phyloP scores from a whole-genome alignment of 1,139 yeast genomes.

The Debaryomycetaceae sp. region DNA sequence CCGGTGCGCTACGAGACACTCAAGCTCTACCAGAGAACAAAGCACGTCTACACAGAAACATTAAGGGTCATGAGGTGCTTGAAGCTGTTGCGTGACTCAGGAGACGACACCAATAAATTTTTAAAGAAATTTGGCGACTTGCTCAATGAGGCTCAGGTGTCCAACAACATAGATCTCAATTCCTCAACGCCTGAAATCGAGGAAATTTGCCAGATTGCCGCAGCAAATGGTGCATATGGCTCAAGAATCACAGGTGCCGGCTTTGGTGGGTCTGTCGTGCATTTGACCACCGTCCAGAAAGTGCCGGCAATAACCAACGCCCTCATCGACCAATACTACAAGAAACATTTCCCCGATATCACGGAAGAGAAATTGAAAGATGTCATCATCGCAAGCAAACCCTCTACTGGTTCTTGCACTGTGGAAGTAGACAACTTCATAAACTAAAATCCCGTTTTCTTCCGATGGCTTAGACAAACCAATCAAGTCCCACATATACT shows the following conservation, averaged over 20 bases:
- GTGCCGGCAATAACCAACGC: constrained; percentile 45
- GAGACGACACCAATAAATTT: constrained; percentile 23
- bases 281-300: constrained; percentile 50
- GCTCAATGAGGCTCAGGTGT: constrained; percentile 59
- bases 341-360: constrained; percentile 45
- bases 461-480: too few species aligned
- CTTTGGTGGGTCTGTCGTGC: constrained; percentile 74
- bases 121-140: constrained; percentile 46
- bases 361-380: constrained; percentile 41
- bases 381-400: constrained; percentile 56
- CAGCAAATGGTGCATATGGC: constrained; percentile 56
- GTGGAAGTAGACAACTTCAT: background rate
- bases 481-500: too few species aligned
- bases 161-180: constrained; percentile 47
- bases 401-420: constrained; percentile 55
- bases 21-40: constrained; percentile 56
- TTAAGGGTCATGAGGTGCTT: constrained; percentile 55
- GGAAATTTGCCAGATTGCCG: constrained; percentile 51
- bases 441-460: too few species aligned
- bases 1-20: constrained; percentile 56
- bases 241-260: constrained; percentile 81
- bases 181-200: constrained; percentile 57
- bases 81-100: constrained; percentile 26
- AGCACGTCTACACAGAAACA: constrained; percentile 65
- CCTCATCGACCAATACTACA: constrained; percentile 48